Evolutionary conservation across 768 basidiomycete species (phyloP), one percentile per base, ranked within the genome.

Genomic region (Ramaria sp.): DNA sequence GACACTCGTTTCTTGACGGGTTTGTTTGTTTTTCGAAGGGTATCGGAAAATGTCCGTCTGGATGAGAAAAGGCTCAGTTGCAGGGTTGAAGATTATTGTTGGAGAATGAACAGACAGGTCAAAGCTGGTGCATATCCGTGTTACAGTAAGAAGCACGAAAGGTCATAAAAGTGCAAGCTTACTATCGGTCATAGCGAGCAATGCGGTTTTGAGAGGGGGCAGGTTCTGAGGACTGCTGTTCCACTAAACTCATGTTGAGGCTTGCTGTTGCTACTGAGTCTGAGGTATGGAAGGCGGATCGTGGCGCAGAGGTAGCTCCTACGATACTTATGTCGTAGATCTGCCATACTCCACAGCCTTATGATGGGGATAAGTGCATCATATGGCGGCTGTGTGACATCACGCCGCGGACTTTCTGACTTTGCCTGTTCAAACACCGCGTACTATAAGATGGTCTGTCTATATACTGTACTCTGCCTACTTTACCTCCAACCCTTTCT

Each of bases 21-120:
- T 19, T 65, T 66, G 42, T 31, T 60, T 10, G 65, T 65, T 54
- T 68, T 68, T 31, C 66, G 62, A 7, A 63, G 42, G 7, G 60
- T 61, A 7, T 45, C 42, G 11, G 59, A 22, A 45, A 64, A 63
- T 2, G 63, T 63, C 13, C 63, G 60, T 45, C 62, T 58, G 13
- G 20, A 39, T 31, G 27, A 4, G 34, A 22, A 22, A 9, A 34
- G 46, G 22, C 4, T 33, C 19, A 15, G 42, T 13, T 22, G 37
- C 41, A 30, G 13, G 33, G 24, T 15, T 37, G 7, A 34, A 46
- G 30, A 24, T 15, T 15, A 9, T 24, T 52, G 38, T 30, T 4
- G 30, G 19, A 52, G 13, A 13, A 30, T 17, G 11, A 17, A n/a
- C 22, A 4, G 27, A 46, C 33, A 39, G 41, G 12, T 22, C 31